Evolutionary conservation across 306 rosid species (phyloP).

Genomic region (Erythrophleum fordii): DNA sequence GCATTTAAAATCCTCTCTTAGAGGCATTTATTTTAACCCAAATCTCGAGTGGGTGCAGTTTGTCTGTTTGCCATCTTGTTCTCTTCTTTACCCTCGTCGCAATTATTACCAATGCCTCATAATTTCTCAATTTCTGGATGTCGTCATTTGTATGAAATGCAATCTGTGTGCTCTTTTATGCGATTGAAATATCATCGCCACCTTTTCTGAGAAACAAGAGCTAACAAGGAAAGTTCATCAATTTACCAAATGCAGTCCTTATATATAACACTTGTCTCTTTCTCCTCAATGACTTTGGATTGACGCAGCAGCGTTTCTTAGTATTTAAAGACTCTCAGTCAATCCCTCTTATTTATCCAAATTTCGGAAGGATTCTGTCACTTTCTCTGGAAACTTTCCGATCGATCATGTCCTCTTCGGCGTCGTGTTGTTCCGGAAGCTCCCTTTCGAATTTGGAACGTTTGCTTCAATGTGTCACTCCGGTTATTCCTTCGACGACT

Average conservation of each 20-base stretch:
- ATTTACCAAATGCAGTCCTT: not conserved
- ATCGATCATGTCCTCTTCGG: conserved; percentile 38
- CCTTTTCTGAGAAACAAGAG: not conserved
- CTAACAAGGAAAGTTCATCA: not conserved
- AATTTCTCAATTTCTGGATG: not conserved
- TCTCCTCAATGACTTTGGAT: conserved; percentile 12
- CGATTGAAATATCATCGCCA: not conserved
- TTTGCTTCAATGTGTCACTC: conserved; percentile 72
- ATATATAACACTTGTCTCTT: not conserved
- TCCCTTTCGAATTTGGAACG: conserved; percentile 60
- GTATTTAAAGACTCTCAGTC: not conserved
- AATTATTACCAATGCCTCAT: not conserved
- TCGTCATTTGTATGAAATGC: not conserved
- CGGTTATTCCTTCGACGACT: conserved; percentile 58
- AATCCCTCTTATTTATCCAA: not conserved
- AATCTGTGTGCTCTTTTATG: conserved; percentile 17
- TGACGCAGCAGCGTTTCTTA: not conserved
- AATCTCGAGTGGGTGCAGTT: conserved; percentile 17
- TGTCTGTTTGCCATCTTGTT: not conserved
- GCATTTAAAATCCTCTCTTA: conserved; percentile 9
- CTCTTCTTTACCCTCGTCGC: not conserved
- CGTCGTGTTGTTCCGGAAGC: conserved; percentile 34
- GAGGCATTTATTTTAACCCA: not conserved
- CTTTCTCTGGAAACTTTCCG: conserved; percentile 30
- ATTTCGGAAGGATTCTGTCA: conserved; percentile 5